phyloP scores from a whole-genome alignment of 495 filamentous ascomycete species.

The Neurospora sp. region DNA sequence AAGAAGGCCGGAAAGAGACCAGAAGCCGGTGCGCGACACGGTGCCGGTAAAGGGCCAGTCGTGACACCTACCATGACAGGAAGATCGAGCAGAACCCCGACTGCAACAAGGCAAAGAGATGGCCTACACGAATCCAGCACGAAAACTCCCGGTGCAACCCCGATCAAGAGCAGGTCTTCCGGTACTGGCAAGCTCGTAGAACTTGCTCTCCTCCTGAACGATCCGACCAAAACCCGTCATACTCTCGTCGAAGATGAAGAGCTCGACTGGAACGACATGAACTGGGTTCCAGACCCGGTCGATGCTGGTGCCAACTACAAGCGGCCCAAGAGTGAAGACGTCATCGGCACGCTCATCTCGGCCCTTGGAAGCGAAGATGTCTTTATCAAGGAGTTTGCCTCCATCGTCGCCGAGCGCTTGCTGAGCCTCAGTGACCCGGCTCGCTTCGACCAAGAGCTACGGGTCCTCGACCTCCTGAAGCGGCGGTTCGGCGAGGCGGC shows the following conservation, averaged over 20 bases:
- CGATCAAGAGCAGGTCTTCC: not conserved
- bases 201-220: conserved; percentile 62
- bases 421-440: conserved; percentile 49
- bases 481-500: conserved; percentile 75
- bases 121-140: conserved; percentile 1
- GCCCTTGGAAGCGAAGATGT: conserved; percentile 78
- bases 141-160: not conserved
- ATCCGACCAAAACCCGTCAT: conserved; percentile 43
- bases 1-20: not conserved
- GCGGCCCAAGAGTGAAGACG: conserved; percentile 77
- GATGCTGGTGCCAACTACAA: conserved; percentile 90
- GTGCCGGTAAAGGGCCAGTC: not conserved
- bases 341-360: conserved; percentile 83
- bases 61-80: conserved; percentile 7
- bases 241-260: conserved; percentile 51
- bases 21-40: not conserved
- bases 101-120: not conserved
- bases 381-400: conserved; percentile 89
- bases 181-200: conserved; percentile 49
- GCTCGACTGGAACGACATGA: conserved; percentile 80
- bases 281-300: conserved; percentile 84
- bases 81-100: conserved; percentile 1
- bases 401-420: conserved; percentile 71
- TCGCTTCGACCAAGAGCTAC: conserved; percentile 61
- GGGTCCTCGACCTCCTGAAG: conserved; percentile 80